Evolutionary conservation across 2,329 filamentous ascomycete species (phyloP).

Genomic region (Microcyclosporella mali): DNA sequence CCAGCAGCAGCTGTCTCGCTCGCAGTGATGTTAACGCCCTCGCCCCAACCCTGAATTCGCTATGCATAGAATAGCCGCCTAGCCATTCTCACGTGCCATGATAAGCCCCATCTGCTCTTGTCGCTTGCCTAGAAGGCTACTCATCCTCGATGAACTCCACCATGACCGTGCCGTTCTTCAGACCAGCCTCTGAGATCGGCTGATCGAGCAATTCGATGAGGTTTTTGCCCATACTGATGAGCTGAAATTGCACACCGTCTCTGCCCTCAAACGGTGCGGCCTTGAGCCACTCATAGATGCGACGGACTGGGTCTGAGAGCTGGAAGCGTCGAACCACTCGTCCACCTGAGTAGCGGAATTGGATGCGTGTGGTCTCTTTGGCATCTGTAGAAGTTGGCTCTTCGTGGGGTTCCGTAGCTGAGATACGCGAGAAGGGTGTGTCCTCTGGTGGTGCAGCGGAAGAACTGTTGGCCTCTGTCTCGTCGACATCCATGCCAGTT

Average conservation of each 20-base stretch:
- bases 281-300: slow-evolving; percentile 96
- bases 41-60: too few species aligned
- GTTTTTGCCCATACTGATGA: slow-evolving; percentile 83
- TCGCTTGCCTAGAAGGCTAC: too few species aligned
- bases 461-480: slow-evolving; percentile 13
- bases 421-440: slow-evolving; percentile 62
- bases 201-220: slow-evolving; percentile 61
- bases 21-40: too few species aligned
- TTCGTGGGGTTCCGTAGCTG: slow-evolving; percentile 63
- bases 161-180: slow-evolving; percentile 94
- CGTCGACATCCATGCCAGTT: slow-evolving; percentile 26
- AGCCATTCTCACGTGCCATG: too few species aligned
- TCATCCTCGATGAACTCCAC: slow-evolving; percentile 61
- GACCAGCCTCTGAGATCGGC: slow-evolving; percentile 70
- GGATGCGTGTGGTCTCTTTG: slow-evolving; percentile 71
- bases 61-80: too few species aligned
- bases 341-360: slow-evolving; percentile 80
- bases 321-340: slow-evolving; percentile 83
- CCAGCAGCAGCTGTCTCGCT: too few species aligned
- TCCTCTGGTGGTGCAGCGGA: slow-evolving; percentile 15
- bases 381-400: slow-evolving; percentile 66
- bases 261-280: slow-evolving; percentile 77
- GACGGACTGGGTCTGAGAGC: slow-evolving; percentile 66
- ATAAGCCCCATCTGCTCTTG: too few species aligned
- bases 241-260: slow-evolving; percentile 71